These are phyloP conservation scores for Leucoagaricus sp. DNA, from an alignment of 1,284 basidiomycete species.

Conservation along the genomic window DNA sequence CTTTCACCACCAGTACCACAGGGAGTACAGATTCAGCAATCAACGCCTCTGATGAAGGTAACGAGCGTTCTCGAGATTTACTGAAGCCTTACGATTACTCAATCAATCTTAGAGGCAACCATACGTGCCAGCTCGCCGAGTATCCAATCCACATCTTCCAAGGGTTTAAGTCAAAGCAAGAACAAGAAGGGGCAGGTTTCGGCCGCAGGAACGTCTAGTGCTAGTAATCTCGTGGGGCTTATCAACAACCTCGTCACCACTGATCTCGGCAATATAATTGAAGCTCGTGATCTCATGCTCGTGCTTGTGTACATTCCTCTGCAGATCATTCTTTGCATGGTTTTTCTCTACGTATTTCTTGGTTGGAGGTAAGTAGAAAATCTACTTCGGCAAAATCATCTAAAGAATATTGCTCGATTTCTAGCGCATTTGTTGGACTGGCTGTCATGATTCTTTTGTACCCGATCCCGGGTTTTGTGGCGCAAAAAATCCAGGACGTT, in stretches of 20 bases:
- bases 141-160: slow-evolving; percentile 7
- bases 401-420: not conserved
- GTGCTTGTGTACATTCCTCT: slow-evolving; percentile 38
- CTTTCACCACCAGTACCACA: not conserved
- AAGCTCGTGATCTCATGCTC: slow-evolving; percentile 38
- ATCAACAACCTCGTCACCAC: slow-evolving; percentile 56
- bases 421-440: slow-evolving; percentile 52
- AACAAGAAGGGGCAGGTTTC: not conserved
- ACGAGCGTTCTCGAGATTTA: slow-evolving; percentile 7
- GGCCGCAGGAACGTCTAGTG: slow-evolving; percentile 10
- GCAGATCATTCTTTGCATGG: slow-evolving; percentile 32
- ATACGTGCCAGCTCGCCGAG: slow-evolving; percentile 7
- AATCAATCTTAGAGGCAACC: slow-evolving; percentile 4
- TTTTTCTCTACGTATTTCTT: slow-evolving; percentile 25
- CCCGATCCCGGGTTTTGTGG: slow-evolving; percentile 45
- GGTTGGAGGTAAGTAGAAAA: slow-evolving; percentile 32
- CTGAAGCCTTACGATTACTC: slow-evolving; percentile 2
- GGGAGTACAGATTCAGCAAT: slow-evolving; percentile 1
- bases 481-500: slow-evolving; percentile 29
- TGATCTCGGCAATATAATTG: slow-evolving; percentile 42
- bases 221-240: slow-evolving; percentile 47
- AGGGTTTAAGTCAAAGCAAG: not conserved
- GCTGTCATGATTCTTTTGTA: slow-evolving; percentile 45
- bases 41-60: not conserved
- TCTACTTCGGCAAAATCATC: not conserved